A percentile compares a stretch with the other conserved stretches of the same genome.
These are phyloP conservation scores for Colletotrichum magnum DNA, from an alignment of 2,329 filamentous ascomycete species.

Conservation along the genomic window DNA sequence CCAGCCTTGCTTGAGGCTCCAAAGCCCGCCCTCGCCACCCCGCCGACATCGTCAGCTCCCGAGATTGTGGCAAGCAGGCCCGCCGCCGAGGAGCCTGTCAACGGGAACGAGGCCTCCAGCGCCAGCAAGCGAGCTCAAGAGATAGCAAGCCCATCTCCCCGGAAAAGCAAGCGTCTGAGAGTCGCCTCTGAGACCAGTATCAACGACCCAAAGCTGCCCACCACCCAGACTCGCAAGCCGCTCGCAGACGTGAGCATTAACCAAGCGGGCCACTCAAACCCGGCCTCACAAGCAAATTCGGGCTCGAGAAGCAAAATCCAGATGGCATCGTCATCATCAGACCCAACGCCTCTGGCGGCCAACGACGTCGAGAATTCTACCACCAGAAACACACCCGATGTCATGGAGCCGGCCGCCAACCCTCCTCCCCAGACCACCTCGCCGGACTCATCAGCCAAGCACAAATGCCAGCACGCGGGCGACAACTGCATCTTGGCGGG, in stretches of 20 bases:
- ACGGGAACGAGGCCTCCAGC: not conserved
- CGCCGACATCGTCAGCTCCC: slow-evolving; percentile 37
- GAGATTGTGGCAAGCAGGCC: slow-evolving; percentile 1
- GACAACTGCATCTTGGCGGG: slow-evolving; percentile 55
- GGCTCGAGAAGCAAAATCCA: not conserved
- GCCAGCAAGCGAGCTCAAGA: slow-evolving; percentile 9
- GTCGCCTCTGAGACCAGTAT: slow-evolving; percentile 8
- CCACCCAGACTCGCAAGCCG: slow-evolving; percentile 39
- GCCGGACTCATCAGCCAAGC: not conserved
- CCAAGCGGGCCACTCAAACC: slow-evolving; percentile 4
- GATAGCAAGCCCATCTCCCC: not conserved
- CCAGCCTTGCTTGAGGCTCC: slow-evolving; percentile 15
- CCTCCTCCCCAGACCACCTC: not conserved
- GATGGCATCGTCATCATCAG: not conserved
- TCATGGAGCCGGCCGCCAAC: not conserved
- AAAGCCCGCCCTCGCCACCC: slow-evolving; percentile 27
- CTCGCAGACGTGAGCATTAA: slow-evolving; percentile 45
- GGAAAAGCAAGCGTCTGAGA: slow-evolving; percentile 7
- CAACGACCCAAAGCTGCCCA: not conserved
- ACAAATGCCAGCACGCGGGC: slow-evolving; percentile 44
- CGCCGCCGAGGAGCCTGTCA: not conserved
- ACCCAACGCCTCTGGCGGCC: not conserved
- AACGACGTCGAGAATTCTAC: not conserved
- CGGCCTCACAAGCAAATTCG: not conserved
- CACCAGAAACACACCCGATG: not conserved